Conservation (phyloP, 768 basidiomycete species). For the Cystobasidium tubakii region DNA sequence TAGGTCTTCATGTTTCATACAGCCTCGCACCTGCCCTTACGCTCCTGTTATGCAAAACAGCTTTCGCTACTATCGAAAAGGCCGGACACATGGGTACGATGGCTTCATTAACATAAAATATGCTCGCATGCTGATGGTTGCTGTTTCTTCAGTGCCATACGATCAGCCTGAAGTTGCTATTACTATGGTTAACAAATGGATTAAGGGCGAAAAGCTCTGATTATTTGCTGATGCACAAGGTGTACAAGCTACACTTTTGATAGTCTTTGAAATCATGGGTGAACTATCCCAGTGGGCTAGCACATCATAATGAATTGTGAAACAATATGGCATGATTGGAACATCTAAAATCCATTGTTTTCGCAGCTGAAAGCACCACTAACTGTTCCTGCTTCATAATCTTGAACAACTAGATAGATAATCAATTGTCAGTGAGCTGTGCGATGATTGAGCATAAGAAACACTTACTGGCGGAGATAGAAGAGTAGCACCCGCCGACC, state of each 20-base stretch:
- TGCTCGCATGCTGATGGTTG: no score
- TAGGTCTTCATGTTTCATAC: no score
- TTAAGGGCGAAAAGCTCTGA: not conserved
- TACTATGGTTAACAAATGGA: constrained; percentile 21
- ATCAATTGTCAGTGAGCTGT: no score
- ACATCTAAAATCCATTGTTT: constrained; percentile 32
- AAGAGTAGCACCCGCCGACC: constrained; percentile 10
- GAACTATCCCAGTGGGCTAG: no score
- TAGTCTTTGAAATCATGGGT: no score
- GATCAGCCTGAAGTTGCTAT: constrained; percentile 33
- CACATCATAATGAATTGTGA: no score
- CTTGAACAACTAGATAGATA: constrained; percentile 4
- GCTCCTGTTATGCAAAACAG: not conserved
- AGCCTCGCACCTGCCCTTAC: not conserved
- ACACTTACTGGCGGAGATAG: constrained; percentile 23
- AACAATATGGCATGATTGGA: not conserved
- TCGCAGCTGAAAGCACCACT: constrained; percentile 31
- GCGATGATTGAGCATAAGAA: not conserved
- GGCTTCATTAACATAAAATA: not conserved
- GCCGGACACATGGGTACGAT: constrained; percentile 29
- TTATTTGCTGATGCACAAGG: not conserved
- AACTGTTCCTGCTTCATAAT: constrained; percentile 25
- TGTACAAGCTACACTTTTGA: no score
- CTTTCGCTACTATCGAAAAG: constrained; percentile 29
- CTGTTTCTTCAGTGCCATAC: constrained; percentile 30